Conservation (phyloP, 495 filamentous ascomycete genomes). For the Xylaria cubensis region DNA sequence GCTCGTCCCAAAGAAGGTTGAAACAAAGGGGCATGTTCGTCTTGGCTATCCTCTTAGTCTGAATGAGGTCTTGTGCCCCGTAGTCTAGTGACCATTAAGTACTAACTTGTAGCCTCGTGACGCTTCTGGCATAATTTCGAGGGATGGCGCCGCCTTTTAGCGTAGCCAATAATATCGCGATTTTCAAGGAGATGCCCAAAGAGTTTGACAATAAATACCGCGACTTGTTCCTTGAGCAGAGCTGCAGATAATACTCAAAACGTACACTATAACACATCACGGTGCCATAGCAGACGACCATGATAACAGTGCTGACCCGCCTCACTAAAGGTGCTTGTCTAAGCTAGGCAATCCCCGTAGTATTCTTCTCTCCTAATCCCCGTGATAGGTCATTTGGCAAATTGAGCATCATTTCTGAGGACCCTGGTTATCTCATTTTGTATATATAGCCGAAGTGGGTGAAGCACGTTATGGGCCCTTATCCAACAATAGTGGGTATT, state of each 20-base stretch:
- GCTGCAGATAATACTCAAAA: neutral
- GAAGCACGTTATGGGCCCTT: constrained; percentile 7
- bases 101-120: neutral
- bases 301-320: neutral
- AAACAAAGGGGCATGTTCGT: constrained; percentile 16
- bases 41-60: constrained; percentile 3
- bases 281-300: neutral
- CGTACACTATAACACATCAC: neutral
- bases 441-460: constrained; percentile 21
- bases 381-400: constrained; percentile 38
- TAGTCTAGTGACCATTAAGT: neutral
- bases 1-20: constrained; percentile 22
- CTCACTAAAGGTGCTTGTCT: neutral
- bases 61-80: constrained; percentile 9
- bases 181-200: neutral
- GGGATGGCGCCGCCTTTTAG: neutral
- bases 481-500: neutral
- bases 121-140: constrained; percentile 17
- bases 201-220: constrained; percentile 1
- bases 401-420: constrained; percentile 40
- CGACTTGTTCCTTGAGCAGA: neutral
- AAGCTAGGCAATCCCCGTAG: constrained; percentile 14
- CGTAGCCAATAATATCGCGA: neutral
- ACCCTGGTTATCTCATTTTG: constrained; percentile 27
- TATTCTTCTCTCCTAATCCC: constrained; percentile 30